Base-by-base conservation (phyloP, 148 eudicot genomes). In the Heliosperma pusillum region DNA sequence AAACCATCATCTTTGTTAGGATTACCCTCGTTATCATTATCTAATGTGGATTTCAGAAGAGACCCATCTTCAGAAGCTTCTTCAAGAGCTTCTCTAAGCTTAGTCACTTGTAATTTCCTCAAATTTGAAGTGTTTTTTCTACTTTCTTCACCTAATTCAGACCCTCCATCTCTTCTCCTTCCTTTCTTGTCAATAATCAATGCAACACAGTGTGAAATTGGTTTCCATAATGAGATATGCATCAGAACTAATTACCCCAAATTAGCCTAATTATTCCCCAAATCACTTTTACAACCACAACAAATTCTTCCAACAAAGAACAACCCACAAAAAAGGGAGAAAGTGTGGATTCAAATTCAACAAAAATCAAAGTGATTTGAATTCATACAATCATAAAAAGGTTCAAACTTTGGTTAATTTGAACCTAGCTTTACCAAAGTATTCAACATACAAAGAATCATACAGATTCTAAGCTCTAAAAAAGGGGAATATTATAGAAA, bases 201-300 rank as follows among this genome's bases (percentile, higher is more conserved):
- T 79, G 89, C 81, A 73, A 90, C 94, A 82, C 89, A 95, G 56
- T 87, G 92, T 69, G 98, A 89, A 72, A 94, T 84, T 73, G 93
- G 98, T 76, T 94, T 94, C 98, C 98, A 94, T 79, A 92, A 84
- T 82, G 99, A 88, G 82, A 90, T 82, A 92, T 92, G 97, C 99
- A 96, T 92, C 72, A 79, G 80, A 82, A 76, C 90, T 66, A 44
- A 42, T n/a, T n/a, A 74, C 36, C 73, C 63, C 47, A 20, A 74
- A 17, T 33, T n/a, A n/a, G n/a, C n/a, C n/a, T n/a, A n/a, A n/a
- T n/a, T n/a, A n/a, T n/a, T 26, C 12, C 22, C 30, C 20, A 20
- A 77, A 59, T 17, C 4, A 15, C 22, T 30, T 24, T 0, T 7
- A 2, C 29, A 20, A 21, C n/a, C 22, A 60, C 26, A 12, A 50